phyloP scores from a whole-genome alignment of 1,139 yeast genomes.

The Geotrichum klebahnii region DNA sequence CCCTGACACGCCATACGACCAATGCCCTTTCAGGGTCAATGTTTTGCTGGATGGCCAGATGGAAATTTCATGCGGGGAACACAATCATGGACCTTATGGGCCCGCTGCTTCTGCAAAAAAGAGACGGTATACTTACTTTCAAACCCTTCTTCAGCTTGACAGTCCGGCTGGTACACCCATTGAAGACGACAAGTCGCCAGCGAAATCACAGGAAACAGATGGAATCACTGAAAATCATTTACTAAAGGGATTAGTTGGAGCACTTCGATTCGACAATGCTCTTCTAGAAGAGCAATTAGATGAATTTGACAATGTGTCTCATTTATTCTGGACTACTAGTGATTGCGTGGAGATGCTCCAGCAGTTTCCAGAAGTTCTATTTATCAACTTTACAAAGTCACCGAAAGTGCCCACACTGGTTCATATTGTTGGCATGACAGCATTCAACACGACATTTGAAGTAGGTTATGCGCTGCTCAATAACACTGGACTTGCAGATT shows the following conservation, averaged over 20 bases:
- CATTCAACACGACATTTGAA: conserved; percentile 22
- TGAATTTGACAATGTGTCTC: conserved; percentile 18
- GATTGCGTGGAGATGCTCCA: conserved; percentile 22
- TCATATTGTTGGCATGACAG: conserved; percentile 22
- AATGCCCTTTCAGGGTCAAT: conserved; percentile 17
- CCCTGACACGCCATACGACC: not conserved
- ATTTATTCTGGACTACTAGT: conserved; percentile 21
- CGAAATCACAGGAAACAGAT: not conserved
- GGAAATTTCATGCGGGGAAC: conserved; percentile 12
- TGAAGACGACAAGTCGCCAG: conserved; percentile 1
- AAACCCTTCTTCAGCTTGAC: conserved; percentile 18
- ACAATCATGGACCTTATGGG: conserved; percentile 21
- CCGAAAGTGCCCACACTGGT: conserved; percentile 14
- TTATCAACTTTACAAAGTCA: conserved; percentile 16
- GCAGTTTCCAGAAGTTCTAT: conserved; percentile 21
- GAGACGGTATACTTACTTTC: conserved; percentile 19
- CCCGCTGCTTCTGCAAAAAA: conserved; percentile 18
- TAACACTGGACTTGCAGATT: conserved; percentile 11
- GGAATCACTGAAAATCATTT: conserved; percentile 3
- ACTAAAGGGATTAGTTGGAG: conserved; percentile 21
- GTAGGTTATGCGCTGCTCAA: conserved; percentile 21
- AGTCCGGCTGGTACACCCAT: conserved; percentile 6
- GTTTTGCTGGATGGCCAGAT: conserved; percentile 3
- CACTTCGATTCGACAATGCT: conserved; percentile 22
- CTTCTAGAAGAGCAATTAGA: conserved; percentile 20